Percentiles rank a stretch among this genome's conserved stretches.
Conservation (phyloP, 2,329 filamentous ascomycete species). For the Fusarium annulatum region DNA sequence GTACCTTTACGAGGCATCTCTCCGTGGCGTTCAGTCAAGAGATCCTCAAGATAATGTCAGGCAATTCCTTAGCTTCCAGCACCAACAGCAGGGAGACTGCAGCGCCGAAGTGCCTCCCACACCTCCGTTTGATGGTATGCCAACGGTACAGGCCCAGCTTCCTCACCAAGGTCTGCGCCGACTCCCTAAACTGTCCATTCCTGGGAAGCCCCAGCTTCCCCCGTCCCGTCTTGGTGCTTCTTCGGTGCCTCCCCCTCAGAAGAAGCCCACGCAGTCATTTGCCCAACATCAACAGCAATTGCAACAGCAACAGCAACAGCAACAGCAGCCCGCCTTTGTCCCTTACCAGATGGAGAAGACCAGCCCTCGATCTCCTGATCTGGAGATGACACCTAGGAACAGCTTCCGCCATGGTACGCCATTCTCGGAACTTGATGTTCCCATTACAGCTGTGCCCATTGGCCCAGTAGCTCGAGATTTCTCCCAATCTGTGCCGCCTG, state of each 20-base stretch:
- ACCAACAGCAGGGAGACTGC: constrained; percentile 59
- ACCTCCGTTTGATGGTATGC: constrained; percentile 72
- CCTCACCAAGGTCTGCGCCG: constrained; percentile 67
- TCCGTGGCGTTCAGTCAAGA: constrained; percentile 75
- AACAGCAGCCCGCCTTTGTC: constrained; percentile 51
- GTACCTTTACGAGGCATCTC: constrained; percentile 77
- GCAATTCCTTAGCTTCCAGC: constrained; percentile 88
- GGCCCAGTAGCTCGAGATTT: constrained; percentile 80
- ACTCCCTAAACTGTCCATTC: constrained; percentile 73
- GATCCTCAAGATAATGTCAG: constrained; percentile 94
- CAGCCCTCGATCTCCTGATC: constrained; percentile 64
- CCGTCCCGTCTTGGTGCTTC: constrained; percentile 44
- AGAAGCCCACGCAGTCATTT: constrained; percentile 41
- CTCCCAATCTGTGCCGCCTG: constrained; percentile 91
- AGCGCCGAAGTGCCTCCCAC: constrained; percentile 71
- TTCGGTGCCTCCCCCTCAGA: constrained; percentile 44
- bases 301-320: neutral
- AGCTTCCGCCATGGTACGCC: constrained; percentile 86
- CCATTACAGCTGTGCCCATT: constrained; percentile 76
- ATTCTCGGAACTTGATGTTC: constrained; percentile 90
- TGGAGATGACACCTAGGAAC: constrained; percentile 63
- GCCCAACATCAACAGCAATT: constrained; percentile 27
- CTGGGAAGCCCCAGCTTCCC: constrained; percentile 50
- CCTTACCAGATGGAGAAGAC: constrained; percentile 65
- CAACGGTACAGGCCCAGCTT: constrained; percentile 54